Evolutionary conservation across 331 rosid genomes (phyloP), one percentile per base, ranked within the genome.

Genomic region (Rosa hybrid): DNA sequence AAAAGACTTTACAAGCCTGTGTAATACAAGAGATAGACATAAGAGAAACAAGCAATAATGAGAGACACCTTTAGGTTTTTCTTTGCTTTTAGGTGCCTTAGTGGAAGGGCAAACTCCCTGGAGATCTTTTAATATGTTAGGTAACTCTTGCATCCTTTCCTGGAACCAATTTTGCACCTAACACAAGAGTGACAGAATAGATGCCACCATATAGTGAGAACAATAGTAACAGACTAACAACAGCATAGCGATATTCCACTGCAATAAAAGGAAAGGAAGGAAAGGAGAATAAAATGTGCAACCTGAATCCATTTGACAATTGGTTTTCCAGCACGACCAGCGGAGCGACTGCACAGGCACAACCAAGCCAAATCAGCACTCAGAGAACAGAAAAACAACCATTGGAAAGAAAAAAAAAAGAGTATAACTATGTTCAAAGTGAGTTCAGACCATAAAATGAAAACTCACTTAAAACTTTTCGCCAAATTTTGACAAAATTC

Each of bases 281-380:
- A 59, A 68, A 18, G 45, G 54, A 81, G 77, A 69, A 2, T 57
- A 56, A 78, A 80, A 77, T 83, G 69, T 53, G 78, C 72, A 68
- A 95, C 98, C 96, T 95, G 93, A 8, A 81, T 84, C 97, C 96
- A 91, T 83, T 89, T 95, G 72, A 95, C 27, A 63, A 86, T 34
- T 41, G 99, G 98, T 53, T 95, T 93, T 78, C 97, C 99, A 56
- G 98, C 98, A 74, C 98, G 98, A 81, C 88, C 99, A 27, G 93
- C 80, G 0, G 97, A 91, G 70, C 87, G 91, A 83, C 98, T 95
- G 91, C 87, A 89, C 46, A 83, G 23, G 41, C 74, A 86, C 17
- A 76, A 82, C 63, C 25, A 81, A 11, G 44, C 48, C 77, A 86
- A 81, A 81, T 73, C 78, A 77, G 63, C 81, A 45, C 76, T 81